These are phyloP conservation scores for Aspergillus pseudoterreus DNA, from an alignment of 2,329 filamentous ascomycete genomes.

Conservation along the genomic window DNA sequence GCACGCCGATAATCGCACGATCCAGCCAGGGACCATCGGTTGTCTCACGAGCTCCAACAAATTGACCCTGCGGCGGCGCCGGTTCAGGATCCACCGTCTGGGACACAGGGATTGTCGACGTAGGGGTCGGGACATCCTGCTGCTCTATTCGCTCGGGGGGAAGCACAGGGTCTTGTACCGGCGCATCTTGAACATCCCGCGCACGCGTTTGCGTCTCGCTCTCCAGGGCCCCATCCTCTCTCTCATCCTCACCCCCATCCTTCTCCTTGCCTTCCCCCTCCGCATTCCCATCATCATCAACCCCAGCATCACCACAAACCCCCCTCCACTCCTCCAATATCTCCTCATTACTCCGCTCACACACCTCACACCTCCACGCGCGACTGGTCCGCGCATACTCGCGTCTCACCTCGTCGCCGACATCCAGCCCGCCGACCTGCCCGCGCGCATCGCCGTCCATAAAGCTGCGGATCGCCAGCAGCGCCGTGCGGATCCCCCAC, in stretches of 20 bases:
- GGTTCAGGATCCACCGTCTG: slow-evolving; percentile 2
- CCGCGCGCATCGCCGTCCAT: slow-evolving; percentile 89
- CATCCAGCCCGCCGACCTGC: slow-evolving; percentile 86
- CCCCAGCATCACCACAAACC: slow-evolving; percentile 39
- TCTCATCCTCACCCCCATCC: slow-evolving; percentile 2
- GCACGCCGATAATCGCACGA: slow-evolving; percentile 69
- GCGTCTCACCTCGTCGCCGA: slow-evolving; percentile 62
- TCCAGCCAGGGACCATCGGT: slow-evolving; percentile 71
- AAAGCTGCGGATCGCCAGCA: slow-evolving; percentile 75
- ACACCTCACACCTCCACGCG: slow-evolving; percentile 66
- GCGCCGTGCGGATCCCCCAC: slow-evolving; percentile 89
- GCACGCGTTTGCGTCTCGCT: neutral
- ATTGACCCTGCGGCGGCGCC: slow-evolving; percentile 34
- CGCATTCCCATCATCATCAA: slow-evolving; percentile 24
- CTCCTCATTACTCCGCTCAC: slow-evolving; percentile 60
- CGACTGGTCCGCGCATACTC: slow-evolving; percentile 65
- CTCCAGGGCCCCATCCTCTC: neutral
- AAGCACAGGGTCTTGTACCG: no score
- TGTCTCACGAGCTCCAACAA: neutral
- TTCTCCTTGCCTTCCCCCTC: slow-evolving; percentile 11
- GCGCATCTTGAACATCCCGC: neutral
- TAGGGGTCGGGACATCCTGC: neutral
- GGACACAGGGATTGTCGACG: neutral
- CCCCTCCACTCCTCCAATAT: slow-evolving; percentile 70
- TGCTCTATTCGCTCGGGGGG: no score